Evolutionary conservation across 1,284 basidiomycete genomes (phyloP).

Genomic region (Fomitopsis pinicola): DNA sequence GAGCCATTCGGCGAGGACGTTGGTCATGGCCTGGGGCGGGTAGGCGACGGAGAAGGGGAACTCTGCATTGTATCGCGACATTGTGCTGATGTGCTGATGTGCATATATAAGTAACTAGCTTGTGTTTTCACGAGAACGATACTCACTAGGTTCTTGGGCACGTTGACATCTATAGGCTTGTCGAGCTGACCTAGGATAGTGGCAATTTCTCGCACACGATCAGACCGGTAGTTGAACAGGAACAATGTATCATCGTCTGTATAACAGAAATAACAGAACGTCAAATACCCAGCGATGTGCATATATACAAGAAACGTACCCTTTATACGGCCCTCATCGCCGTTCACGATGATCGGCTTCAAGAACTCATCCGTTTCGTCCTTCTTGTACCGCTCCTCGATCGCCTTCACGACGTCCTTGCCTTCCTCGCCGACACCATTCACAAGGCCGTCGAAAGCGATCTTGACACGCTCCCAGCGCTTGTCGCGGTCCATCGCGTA

Average conservation of each 20-base stretch:
- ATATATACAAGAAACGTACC: constrained; percentile 35
- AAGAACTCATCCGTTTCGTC: constrained; percentile 90
- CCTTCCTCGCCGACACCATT: constrained; percentile 68
- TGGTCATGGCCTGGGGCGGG: constrained; percentile 86
- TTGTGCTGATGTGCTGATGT: constrained; percentile 76
- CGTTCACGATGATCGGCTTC: constrained; percentile 87
- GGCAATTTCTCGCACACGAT: constrained; percentile 87
- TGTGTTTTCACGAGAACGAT: neutral
- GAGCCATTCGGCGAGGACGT: constrained; percentile 89
- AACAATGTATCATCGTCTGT: constrained; percentile 75
- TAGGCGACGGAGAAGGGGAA: constrained; percentile 86
- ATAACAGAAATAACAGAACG: neutral
- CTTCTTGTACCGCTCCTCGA: constrained; percentile 71
- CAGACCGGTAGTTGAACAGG: constrained; percentile 94
- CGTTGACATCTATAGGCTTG: constrained; percentile 75
- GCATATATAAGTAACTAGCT: constrained; percentile 4
- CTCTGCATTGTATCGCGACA: constrained; percentile 89
- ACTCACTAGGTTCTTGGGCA: constrained; percentile 80
- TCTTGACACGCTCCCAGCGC: constrained; percentile 88
- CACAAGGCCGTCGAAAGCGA: constrained; percentile 81
- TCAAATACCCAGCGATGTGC: neutral
- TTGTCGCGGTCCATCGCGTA: constrained; percentile 97
- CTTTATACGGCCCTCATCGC: constrained; percentile 75
- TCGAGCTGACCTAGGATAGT: constrained; percentile 77
- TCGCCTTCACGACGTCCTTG: constrained; percentile 61